These are phyloP conservation scores for Fusarium aywerte DNA, from an alignment of 2,329 filamentous ascomycete genomes.

Conservation along the genomic window DNA sequence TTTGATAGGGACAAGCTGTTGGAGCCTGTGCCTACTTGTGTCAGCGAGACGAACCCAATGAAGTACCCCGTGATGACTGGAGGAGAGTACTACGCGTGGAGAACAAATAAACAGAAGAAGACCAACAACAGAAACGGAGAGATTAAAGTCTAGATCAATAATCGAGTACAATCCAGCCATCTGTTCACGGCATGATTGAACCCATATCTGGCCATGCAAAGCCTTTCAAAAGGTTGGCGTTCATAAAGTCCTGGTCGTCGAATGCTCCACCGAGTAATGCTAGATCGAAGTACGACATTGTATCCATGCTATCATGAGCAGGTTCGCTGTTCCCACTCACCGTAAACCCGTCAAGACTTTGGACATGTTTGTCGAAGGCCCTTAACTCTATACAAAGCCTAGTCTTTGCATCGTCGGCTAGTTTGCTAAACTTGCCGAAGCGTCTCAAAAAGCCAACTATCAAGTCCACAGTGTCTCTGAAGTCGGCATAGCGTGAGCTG, in stretches of 20 bases:
- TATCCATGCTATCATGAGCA: neutral
- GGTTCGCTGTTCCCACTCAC: neutral
- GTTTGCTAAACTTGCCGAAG: neutral
- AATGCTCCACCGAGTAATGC: neutral
- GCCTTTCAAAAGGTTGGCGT: neutral
- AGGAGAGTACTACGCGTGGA: slow-evolving; percentile 49
- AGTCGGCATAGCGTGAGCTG: neutral
- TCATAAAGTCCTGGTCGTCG: neutral
- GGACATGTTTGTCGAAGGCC: neutral
- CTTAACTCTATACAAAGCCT: neutral
- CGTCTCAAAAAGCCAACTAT: neutral
- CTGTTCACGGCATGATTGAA: no score
- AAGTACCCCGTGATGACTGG: slow-evolving; percentile 51
- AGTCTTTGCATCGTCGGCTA: neutral
- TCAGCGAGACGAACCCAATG: slow-evolving; percentile 47
- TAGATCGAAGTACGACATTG: neutral
- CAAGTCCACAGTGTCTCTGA: neutral
- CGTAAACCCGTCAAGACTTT: neutral
- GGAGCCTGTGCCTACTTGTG: slow-evolving; percentile 48
- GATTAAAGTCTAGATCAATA: neutral
- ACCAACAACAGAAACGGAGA: neutral
- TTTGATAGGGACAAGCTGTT: slow-evolving; percentile 47
- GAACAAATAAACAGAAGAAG: slow-evolving; percentile 46
- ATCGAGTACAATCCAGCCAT: no score
- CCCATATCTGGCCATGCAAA: neutral